These are phyloP conservation scores for Alternaria metachromatica DNA, from an alignment of 2,329 filamentous ascomycete species.

Conservation along the genomic window DNA sequence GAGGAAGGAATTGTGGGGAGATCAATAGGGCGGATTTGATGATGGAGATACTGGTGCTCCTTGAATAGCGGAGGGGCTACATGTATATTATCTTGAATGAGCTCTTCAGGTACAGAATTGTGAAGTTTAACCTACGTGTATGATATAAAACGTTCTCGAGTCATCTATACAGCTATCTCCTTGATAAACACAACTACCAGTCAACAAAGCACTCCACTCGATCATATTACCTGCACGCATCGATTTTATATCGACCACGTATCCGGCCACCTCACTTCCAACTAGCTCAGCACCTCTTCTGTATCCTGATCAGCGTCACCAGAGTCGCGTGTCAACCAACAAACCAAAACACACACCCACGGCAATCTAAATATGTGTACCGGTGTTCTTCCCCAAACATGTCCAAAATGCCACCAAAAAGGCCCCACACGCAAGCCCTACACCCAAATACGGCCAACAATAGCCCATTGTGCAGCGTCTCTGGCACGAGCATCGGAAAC, in stretches of 20 bases:
- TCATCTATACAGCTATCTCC: neutral
- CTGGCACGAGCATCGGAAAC: no score
- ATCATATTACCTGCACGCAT: neutral
- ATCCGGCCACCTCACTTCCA: accelerated
- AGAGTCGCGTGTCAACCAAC: accelerated
- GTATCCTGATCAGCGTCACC: neutral
- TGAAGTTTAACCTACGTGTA: neutral
- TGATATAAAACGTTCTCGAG: neutral
- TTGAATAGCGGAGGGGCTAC: neutral
- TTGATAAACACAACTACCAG: neutral
- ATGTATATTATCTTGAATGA: no score
- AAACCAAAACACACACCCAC: neutral
- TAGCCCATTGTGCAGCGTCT: no score
- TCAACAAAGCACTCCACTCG: neutral
- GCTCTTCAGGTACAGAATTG: no score
- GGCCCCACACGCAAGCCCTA: no score
- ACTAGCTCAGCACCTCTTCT: neutral
- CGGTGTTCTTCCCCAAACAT: neutral
- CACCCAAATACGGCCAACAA: no score
- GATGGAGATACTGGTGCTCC: neutral
- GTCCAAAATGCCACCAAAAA: no score
- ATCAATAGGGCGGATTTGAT: neutral
- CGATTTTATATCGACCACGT: neutral
- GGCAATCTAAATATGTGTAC: neutral
- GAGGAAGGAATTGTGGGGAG: neutral